phyloP scores from a whole-genome alignment of 164 flowering plant species.

The Annona cherimola region DNA sequence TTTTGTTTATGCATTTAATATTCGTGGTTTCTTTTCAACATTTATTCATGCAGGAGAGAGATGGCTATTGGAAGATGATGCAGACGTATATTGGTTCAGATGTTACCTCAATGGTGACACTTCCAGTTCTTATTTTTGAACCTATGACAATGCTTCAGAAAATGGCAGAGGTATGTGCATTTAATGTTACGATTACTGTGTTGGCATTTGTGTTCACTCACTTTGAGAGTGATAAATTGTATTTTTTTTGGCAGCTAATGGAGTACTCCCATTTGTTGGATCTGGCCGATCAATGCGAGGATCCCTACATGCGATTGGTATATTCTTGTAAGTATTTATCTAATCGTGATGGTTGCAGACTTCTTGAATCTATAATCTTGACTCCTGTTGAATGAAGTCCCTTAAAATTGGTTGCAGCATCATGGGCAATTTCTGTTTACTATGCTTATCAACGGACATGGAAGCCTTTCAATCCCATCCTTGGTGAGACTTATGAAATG shows the following conservation, averaged over 20 bases:
- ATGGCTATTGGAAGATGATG: constrained; percentile 9
- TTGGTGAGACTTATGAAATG: constrained; percentile 94
- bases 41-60: constrained; percentile 7
- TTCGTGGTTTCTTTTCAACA: neutral
- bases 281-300: constrained; percentile 81
- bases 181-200: neutral
- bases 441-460: constrained; percentile 83
- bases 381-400: neutral
- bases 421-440: constrained; percentile 83
- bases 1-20: neutral
- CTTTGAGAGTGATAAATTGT: neutral
- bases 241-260: constrained; percentile 52
- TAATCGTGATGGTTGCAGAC: constrained; percentile 19
- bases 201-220: neutral
- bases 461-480: constrained; percentile 96
- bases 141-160: constrained; percentile 91
- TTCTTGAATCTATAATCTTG: neutral
- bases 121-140: constrained; percentile 82
- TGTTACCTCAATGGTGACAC: constrained; percentile 86
- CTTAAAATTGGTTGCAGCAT: constrained; percentile 42
- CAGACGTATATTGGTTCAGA: constrained; percentile 54
- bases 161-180: constrained; percentile 67
- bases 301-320: constrained; percentile 84
- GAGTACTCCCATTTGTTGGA: constrained; percentile 83
- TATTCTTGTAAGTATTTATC: constrained; percentile 56